A percentile compares a stretch with the other conserved stretches of the same genome.
These are phyloP conservation scores for Aspergillus aculeatinus DNA, from an alignment of 2,329 filamentous ascomycete species.

Conservation along the genomic window DNA sequence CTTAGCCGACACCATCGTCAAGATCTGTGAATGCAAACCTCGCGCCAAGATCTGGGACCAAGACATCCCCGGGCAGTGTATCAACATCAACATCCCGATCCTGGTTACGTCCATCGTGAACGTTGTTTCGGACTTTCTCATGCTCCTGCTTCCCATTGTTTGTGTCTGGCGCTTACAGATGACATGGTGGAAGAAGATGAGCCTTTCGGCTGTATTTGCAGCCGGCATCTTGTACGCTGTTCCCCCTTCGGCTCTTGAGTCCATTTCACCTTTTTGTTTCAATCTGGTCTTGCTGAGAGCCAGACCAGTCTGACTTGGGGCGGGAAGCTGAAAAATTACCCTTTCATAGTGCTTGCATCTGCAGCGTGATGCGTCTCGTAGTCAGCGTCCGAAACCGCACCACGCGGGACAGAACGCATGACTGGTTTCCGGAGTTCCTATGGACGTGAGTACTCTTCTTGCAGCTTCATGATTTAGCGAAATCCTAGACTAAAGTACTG, in stretches of 20 bases:
- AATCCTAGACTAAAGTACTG: too few species aligned
- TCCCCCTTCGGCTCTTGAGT: background rate
- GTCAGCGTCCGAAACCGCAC: constrained; percentile 20
- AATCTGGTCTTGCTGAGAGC: background rate
- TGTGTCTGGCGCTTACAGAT: constrained; percentile 26
- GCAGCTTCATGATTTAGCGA: too few species aligned
- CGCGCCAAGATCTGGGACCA: constrained; percentile 25
- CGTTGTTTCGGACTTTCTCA: constrained; percentile 24
- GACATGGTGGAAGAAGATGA: constrained; percentile 18
- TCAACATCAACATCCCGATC: constrained; percentile 25
- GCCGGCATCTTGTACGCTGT: constrained; percentile 23
- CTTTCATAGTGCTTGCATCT: constrained; percentile 20
- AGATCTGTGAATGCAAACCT: constrained; percentile 28
- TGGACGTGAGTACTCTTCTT: constrained; percentile 24
- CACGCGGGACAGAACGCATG: constrained; percentile 22
- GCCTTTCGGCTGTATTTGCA: constrained; percentile 23
- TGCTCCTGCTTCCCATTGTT: constrained; percentile 25
- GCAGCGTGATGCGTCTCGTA: constrained; percentile 26
- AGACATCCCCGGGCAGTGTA: constrained; percentile 20
- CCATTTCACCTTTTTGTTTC: background rate
- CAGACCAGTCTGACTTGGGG: background rate
- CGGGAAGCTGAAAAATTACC: background rate
- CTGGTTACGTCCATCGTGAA: constrained; percentile 24
- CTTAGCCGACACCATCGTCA: constrained; percentile 22
- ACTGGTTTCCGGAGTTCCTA: constrained; percentile 26